Percentiles rank a stretch among this genome's conserved stretches.
These are phyloP conservation scores for Tylopilus sp. DNA, from an alignment of 768 basidiomycete species.

Conservation along the genomic window DNA sequence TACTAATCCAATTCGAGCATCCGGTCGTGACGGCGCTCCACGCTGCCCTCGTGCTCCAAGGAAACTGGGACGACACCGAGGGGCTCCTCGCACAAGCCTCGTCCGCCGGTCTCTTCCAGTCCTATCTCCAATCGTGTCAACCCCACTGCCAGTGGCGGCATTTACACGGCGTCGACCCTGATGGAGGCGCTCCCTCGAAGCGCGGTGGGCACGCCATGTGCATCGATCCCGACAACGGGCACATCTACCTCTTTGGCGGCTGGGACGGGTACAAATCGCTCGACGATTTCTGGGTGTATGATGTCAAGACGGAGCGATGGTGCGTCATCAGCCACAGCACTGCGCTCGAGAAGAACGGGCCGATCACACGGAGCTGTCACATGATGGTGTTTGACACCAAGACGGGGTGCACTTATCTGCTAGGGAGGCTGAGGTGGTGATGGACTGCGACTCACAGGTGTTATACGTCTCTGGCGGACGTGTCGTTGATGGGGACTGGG, in stretches of 20 bases:
- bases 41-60: conserved; percentile 59
- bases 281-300: conserved; percentile 79
- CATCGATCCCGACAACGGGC: conserved; percentile 57
- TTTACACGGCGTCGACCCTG: conserved; percentile 55
- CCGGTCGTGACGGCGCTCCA: conserved; percentile 67
- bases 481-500: conserved; percentile 65
- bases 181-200: conserved; percentile 59
- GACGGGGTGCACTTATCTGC: conserved; percentile 65
- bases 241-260: conserved; percentile 76
- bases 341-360: conserved; percentile 57
- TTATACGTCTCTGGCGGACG: no score
- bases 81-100: conserved; percentile 47
- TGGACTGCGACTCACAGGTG: conserved; percentile 67
- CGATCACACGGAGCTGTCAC: conserved; percentile 71
- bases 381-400: conserved; percentile 78
- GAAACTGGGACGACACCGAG: conserved; percentile 61
- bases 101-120: conserved; percentile 56
- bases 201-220: conserved; percentile 85
- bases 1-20: conserved; percentile 54
- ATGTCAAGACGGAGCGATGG: conserved; percentile 60
- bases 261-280: conserved; percentile 72
- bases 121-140: conserved; percentile 51
- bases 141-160: conserved; percentile 62
- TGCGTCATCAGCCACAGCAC: conserved; percentile 53
- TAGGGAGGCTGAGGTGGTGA: conserved; percentile 75